A percentile compares a stretch with the other conserved stretches of the same genome.
Conservation (phyloP, 192 early-diverging fungal genomes). For the Gorgonomyces haynaldii region DNA sequence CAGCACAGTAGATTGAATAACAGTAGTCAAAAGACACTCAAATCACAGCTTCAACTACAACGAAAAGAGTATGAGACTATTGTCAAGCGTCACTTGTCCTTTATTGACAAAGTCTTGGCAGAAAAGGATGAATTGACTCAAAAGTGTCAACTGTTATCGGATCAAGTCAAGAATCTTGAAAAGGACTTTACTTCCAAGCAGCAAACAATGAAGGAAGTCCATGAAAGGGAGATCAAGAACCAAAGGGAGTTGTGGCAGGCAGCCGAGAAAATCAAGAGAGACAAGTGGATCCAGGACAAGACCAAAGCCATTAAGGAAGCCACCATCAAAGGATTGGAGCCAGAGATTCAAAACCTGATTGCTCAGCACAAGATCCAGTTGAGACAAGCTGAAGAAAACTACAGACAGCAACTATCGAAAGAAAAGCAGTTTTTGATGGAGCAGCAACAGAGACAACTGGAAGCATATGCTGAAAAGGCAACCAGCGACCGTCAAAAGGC, state of each 20-base stretch:
- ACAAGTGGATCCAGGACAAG: constrained; percentile 54
- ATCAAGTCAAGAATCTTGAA: constrained; percentile 39
- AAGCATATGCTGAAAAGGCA: constrained; percentile 28
- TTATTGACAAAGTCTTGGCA: constrained; percentile 42
- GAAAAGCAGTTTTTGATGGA: constrained; percentile 36
- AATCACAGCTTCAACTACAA: constrained; percentile 44
- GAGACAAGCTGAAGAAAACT: constrained; percentile 41
- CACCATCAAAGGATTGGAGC: constrained; percentile 48
- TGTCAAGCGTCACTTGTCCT: constrained; percentile 43
- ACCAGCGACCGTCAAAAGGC: constrained; percentile 37
- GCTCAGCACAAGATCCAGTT: constrained; percentile 45
- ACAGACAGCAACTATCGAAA: constrained; percentile 24
- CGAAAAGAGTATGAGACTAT: constrained; percentile 49
- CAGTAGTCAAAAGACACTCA: constrained; percentile 34
- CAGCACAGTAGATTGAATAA: constrained; percentile 19
- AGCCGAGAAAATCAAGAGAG: constrained; percentile 45
- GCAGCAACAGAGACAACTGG: constrained; percentile 37
- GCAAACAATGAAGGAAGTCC: constrained; percentile 32
- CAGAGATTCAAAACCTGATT: constrained; percentile 48
- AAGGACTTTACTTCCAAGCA: constrained; percentile 20
- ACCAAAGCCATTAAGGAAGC: constrained; percentile 49
- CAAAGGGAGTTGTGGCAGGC: constrained; percentile 44
- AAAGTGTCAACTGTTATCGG: constrained; percentile 34
- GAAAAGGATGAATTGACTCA: constrained; percentile 47
- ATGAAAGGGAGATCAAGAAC: constrained; percentile 34